Base-by-base conservation (phyloP, 225 moss, liverwort and hornwort species). In the Neckera pumila region DNA sequence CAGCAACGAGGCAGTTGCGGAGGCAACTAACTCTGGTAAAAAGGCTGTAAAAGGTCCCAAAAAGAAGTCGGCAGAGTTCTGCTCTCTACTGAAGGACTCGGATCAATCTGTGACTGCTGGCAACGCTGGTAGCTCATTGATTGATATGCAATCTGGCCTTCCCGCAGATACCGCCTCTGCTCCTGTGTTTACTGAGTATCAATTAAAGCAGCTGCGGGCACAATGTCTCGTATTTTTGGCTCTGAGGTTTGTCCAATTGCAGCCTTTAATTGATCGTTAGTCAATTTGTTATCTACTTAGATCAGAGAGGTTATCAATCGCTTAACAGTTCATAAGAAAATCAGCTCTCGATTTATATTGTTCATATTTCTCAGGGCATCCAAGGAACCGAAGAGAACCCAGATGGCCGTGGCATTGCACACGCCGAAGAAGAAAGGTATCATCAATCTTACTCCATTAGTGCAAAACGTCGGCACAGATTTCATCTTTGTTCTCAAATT, bases 381-480 rank as follows among this genome's bases (percentile, higher is more conserved):
- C 69, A 91, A 94, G 88, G 89, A 92, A 67, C 95, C 95, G 49
- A 97, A 96, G 94, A 96, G 91, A 90, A 95, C 95, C 54, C 96
- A 97, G 86, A 78, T 94, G 83, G 87, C 93, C 89, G 54, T 96
- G 83, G 97, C 96, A 84, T 73, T 92, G 85, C 95, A 95, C 79
- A 95, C 94, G 64, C 93, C 93, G 83, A 99, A 99, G 89, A 95
- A 94, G 86, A 97, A 95, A 96, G 98, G 97, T 98, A 94, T 86
- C 21, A 59, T 62, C 54, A 58, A 59, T n/a, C 38, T 81, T 51
- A 78, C 64, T 87, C 22, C 53, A 85, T 70, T 76, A 53, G 43
- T 82, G 64, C 69, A 31, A 53, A 79, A 43, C 22, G 56, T 66
- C 30, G 27, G 54, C 49, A 56, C 54, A 70, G 84, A 78, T 30